These are phyloP conservation scores for Calycina herbarum DNA, from an alignment of 2,329 filamentous ascomycete species.

Conservation along the genomic window DNA sequence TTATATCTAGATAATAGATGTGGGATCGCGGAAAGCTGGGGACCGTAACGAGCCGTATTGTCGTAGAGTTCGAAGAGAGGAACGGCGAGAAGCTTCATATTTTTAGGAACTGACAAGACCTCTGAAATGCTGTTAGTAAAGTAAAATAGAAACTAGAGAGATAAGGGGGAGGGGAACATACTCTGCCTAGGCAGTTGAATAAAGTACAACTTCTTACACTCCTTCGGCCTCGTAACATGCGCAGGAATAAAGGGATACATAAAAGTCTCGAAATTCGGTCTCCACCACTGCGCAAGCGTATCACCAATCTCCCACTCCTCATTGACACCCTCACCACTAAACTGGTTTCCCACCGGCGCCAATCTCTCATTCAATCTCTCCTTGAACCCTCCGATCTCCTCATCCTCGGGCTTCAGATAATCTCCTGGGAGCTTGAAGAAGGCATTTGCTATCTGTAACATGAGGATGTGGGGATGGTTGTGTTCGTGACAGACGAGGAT, in stretches of 20 bases:
- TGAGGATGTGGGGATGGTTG: slow-evolving; percentile 97
- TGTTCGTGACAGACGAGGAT: slow-evolving; percentile 98
- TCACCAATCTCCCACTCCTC: slow-evolving; percentile 95
- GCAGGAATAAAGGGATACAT: slow-evolving; percentile 99
- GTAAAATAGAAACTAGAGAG: background rate
- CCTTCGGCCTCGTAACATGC: slow-evolving; percentile 94
- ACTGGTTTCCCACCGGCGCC: slow-evolving; percentile 82
- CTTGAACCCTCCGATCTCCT: slow-evolving; percentile 96
- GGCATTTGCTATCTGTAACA: slow-evolving; percentile 98
- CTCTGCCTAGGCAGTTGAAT: slow-evolving; percentile 91
- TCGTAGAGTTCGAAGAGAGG: slow-evolving; percentile 98
- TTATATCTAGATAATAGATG: slow-evolving; percentile 94
- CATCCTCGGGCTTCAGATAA: slow-evolving; percentile 85
- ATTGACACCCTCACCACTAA: slow-evolving; percentile 81
- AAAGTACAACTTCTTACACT: slow-evolving; percentile 99
- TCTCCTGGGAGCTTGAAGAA: slow-evolving; percentile 99
- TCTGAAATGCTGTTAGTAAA: slow-evolving; percentile 52
- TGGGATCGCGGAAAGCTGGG: slow-evolving; percentile 93
- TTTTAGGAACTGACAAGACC: slow-evolving; percentile 94
- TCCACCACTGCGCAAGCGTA: slow-evolving; percentile 96
- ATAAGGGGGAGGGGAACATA: slow-evolving; percentile 45
- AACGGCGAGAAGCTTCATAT: slow-evolving; percentile 98
- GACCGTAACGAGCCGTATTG: slow-evolving; percentile 91
- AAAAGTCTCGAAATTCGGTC: slow-evolving; percentile 98
- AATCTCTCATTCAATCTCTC: slow-evolving; percentile 86